These are phyloP conservation scores for Mycena polygramma DNA, from an alignment of 768 basidiomycete species.

Conservation along the genomic window DNA sequence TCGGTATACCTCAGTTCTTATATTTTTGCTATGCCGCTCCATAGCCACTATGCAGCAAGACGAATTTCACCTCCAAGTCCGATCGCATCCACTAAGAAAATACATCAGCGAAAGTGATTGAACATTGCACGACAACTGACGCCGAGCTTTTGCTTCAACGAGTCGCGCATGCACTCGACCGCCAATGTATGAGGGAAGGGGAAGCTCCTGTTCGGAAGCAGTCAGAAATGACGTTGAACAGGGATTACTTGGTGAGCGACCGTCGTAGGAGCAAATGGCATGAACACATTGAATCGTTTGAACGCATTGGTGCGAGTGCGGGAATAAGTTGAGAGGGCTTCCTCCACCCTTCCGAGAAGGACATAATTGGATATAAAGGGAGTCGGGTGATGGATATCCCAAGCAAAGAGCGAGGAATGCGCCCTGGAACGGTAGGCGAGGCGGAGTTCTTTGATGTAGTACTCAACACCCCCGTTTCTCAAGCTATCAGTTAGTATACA, in stretches of 20 bases:
- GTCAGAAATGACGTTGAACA: slow-evolving; percentile 15
- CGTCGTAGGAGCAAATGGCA: not conserved
- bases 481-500: slow-evolving; percentile 12
- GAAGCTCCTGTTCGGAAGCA: slow-evolving; percentile 36
- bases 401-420: not conserved
- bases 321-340: slow-evolving; percentile 13
- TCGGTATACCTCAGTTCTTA: too few relatives aligned
- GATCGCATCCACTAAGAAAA: slow-evolving; percentile 19
- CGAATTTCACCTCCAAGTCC: slow-evolving; percentile 22
- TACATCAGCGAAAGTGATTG: slow-evolving; percentile 8
- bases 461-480: slow-evolving; percentile 4
- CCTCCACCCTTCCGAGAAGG: slow-evolving; percentile 25
- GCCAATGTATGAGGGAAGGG: slow-evolving; percentile 30
- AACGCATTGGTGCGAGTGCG: not conserved
- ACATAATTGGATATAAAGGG: slow-evolving; percentile 19
- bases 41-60: slow-evolving; percentile 11
- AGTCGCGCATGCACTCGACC: slow-evolving; percentile 22
- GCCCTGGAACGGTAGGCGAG: slow-evolving; percentile 28
- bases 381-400: slow-evolving; percentile 14
- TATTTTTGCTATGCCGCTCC: too few relatives aligned
- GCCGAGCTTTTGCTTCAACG: slow-evolving; percentile 22
- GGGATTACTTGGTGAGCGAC: slow-evolving; percentile 14
- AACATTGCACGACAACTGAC: slow-evolving; percentile 20
- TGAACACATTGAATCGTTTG: too few relatives aligned
- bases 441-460: slow-evolving; percentile 23